A percentile compares a stretch with the other conserved stretches of the same genome.
Conservation (phyloP, 208 protist species). For the Crithidia sp. region DNA sequence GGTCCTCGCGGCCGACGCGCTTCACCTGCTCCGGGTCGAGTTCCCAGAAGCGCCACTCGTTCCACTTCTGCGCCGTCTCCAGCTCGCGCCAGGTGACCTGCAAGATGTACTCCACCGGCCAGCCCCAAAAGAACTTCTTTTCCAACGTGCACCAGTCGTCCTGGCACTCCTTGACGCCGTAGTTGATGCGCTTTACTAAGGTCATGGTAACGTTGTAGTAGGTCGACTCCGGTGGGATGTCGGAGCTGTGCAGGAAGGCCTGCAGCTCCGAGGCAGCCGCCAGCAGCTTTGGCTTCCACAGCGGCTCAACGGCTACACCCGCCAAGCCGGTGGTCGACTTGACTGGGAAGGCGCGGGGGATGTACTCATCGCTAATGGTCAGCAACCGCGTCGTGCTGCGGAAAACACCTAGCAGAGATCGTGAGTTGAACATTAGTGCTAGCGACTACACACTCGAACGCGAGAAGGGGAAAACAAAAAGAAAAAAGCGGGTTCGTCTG, state of each 20-base stretch:
- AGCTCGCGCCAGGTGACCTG: slow-evolving; percentile 92
- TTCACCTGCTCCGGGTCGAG: slow-evolving; percentile 93
- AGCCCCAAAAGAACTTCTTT: slow-evolving; percentile 93
- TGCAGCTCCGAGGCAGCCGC: slow-evolving; percentile 85
- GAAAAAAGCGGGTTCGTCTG: background rate
- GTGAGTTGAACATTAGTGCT: slow-evolving; percentile 27
- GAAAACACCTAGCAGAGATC: slow-evolving; percentile 43
- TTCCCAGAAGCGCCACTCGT: slow-evolving; percentile 93
- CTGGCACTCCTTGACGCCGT: slow-evolving; percentile 86
- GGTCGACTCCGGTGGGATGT: slow-evolving; percentile 91
- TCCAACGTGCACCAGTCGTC: slow-evolving; percentile 93
- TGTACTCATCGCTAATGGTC: slow-evolving; percentile 92
- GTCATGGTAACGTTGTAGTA: slow-evolving; percentile 94
- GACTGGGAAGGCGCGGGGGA: slow-evolving; percentile 90
- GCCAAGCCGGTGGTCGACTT: slow-evolving; percentile 90
- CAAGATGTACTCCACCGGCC: slow-evolving; percentile 92
- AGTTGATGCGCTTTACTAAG: slow-evolving; percentile 90
- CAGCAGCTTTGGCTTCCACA: slow-evolving; percentile 92
- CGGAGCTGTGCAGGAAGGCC: slow-evolving; percentile 80
- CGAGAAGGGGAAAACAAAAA: background rate
- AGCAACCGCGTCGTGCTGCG: slow-evolving; percentile 49
- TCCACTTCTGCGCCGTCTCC: slow-evolving; percentile 93
- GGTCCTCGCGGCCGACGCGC: slow-evolving; percentile 88
- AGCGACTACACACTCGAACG: background rate
- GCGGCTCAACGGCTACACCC: slow-evolving; percentile 88